Base-by-base conservation (phyloP, 2,329 filamentous ascomycete species). In the Calonectria pseudoturangicola region DNA sequence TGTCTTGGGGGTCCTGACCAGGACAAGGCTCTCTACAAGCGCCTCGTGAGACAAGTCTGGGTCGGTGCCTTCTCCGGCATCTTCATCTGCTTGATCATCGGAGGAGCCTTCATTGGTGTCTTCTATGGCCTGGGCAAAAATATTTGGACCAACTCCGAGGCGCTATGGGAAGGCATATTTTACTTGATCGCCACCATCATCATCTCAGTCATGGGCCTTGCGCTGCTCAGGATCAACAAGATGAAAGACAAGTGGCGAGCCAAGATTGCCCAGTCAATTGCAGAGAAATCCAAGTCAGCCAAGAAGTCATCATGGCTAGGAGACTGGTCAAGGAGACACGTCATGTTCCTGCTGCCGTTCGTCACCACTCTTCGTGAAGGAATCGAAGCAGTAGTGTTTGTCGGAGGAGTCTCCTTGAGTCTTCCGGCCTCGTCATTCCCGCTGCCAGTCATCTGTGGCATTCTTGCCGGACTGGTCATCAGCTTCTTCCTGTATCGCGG, bases 321-420 rank as follows among this genome's bases (percentile, higher is more conserved):
- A 21, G 83, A 84, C 50, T 93, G 90, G 86, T 86, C 87, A 13
- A 91, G 94, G 83, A 94, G 93, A 81, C 94, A 96, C 79, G 91
- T 91, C 71, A 93, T 96, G 90, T 95, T 95, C 80, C 82, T 94
- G 50, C 86, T 96, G 48, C 94, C 94, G 0, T 95, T 96, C 82
- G 88, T 96, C 80, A 96, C 94, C 0, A 92, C 95, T 6, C 85
- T 96, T 27, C 87, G 94, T 25, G 94, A 96, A 81, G 94, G 94
- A 4, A 88, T 96, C 13, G 94, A 96, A 80, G 93, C 92, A 0
- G 91, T 96, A 16, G 88, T 96, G 15, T 96, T 95, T 83, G 91
- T 96, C 62, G 93, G 92, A 43, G 94, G 94, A 36, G 93, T 96
- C 7, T 91, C 92, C 5, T 88, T 96, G 36, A 89, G 91, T 1